A percentile compares a stretch with the other conserved stretches of the same genome.
phyloP scores from a whole-genome alignment of 2,329 filamentous ascomycete species.

The Curvularia sp. region DNA sequence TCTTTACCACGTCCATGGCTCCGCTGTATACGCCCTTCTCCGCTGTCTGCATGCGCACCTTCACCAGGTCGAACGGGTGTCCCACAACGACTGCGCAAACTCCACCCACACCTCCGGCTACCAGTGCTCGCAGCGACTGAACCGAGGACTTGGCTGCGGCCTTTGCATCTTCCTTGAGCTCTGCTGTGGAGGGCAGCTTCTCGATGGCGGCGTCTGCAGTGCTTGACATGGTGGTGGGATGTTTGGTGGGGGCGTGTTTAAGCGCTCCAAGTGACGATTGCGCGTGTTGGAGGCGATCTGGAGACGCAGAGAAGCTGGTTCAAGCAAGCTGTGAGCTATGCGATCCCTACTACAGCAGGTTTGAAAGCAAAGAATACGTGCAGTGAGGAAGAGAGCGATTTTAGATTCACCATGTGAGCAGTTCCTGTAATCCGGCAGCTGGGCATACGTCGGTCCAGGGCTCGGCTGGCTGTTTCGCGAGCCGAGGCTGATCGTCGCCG shows the following conservation, averaged over 20 bases:
- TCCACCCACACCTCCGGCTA: constrained; percentile 90
- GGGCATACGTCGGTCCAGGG: constrained; percentile 34
- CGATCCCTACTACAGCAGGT: constrained; percentile 2
- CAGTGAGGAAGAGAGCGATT: constrained; percentile 23
- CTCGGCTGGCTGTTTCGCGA: constrained; percentile 30
- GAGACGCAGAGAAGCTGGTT: constrained; percentile 10
- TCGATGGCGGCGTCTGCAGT: constrained; percentile 36
- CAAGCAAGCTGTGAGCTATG: neutral
- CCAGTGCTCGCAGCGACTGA: constrained; percentile 78
- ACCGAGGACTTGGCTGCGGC: constrained; percentile 62
- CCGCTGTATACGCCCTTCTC: constrained; percentile 90
- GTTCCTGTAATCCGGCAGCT: constrained; percentile 40
- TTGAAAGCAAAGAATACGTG: constrained; percentile 15
- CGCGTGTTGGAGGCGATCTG: neutral
- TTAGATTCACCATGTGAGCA: constrained; percentile 35
- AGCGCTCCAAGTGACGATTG: constrained; percentile 12
- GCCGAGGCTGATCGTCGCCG: constrained; percentile 34
- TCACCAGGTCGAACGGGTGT: constrained; percentile 97
- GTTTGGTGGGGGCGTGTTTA: constrained; percentile 12
- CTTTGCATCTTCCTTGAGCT: constrained; percentile 62
- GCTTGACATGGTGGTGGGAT: constrained; percentile 32
- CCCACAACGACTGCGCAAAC: constrained; percentile 91
- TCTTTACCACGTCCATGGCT: constrained; percentile 89
- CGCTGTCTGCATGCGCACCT: constrained; percentile 95
- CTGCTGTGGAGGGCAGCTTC: constrained; percentile 49